These are phyloP conservation scores for Trichoderma pleuroti DNA, from an alignment of 2,329 filamentous ascomycete genomes.

Conservation along the genomic window DNA sequence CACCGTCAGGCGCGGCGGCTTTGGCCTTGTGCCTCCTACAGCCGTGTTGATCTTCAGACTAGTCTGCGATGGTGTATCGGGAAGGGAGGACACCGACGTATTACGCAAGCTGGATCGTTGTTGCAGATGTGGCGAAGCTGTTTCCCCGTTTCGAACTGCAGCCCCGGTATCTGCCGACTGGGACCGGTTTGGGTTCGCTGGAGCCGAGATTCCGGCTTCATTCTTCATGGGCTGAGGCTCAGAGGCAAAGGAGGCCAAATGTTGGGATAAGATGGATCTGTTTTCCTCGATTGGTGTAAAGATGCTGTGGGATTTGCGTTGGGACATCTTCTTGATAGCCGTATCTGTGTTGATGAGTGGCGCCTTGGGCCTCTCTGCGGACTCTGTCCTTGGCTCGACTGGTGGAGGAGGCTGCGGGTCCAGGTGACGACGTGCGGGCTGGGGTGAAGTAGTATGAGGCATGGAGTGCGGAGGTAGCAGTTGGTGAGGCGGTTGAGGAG, in stretches of 20 bases:
- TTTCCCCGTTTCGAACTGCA: slow-evolving; percentile 49
- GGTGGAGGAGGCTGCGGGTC: slow-evolving; percentile 52
- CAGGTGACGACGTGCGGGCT: slow-evolving; percentile 42
- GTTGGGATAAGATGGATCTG: slow-evolving; percentile 80
- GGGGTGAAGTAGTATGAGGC: slow-evolving; percentile 48
- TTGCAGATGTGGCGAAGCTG: slow-evolving; percentile 55
- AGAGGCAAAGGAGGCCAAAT: slow-evolving; percentile 65
- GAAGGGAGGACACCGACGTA: slow-evolving; percentile 57
- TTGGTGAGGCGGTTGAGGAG: slow-evolving; percentile 55
- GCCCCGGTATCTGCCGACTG: slow-evolving; percentile 63
- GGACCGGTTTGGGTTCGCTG: slow-evolving; percentile 48
- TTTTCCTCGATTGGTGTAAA: slow-evolving; percentile 97
- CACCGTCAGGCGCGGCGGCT: slow-evolving; percentile 77
- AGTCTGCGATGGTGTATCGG: slow-evolving; percentile 69
- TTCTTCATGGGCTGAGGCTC: slow-evolving; percentile 44
- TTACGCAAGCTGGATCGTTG: slow-evolving; percentile 48
- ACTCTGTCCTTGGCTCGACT: slow-evolving; percentile 48
- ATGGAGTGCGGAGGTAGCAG: slow-evolving; percentile 46
- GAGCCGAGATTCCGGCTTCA: slow-evolving; percentile 32
- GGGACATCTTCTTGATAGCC: slow-evolving; percentile 61
- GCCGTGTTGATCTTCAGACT: slow-evolving; percentile 58
- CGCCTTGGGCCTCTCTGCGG: slow-evolving; percentile 44
- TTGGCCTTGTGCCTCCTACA: slow-evolving; percentile 67
- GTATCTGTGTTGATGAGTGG: slow-evolving; percentile 49
- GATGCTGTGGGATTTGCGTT: slow-evolving; percentile 83